A percentile compares a stretch with the other conserved stretches of the same genome.
Conservation (phyloP, 352 stramenopile genomes). For the Pythium rishiriense region DNA sequence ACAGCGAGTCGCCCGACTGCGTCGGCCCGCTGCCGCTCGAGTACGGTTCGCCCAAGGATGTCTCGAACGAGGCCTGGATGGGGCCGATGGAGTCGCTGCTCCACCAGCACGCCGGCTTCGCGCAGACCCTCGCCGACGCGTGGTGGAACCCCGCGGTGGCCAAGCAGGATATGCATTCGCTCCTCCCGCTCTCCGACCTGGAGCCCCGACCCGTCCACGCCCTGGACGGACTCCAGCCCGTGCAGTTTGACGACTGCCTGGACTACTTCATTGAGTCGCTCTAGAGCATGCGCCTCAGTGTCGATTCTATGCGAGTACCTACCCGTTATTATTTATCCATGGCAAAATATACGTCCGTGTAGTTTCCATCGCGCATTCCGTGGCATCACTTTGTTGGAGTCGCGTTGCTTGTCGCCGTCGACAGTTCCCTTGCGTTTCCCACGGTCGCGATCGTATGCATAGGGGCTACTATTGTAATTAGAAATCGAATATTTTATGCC, state of each 20-base stretch:
- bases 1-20: background rate
- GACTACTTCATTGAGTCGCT: constrained; percentile 35
- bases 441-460: too few species aligned
- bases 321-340: constrained; percentile 1
- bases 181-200: constrained; percentile 24
- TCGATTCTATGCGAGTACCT: background rate
- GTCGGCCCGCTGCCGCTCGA: constrained; percentile 12
- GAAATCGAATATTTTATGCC: background rate
- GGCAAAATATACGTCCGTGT: constrained; percentile 1
- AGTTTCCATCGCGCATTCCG: background rate
- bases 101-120: constrained; percentile 2
- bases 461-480: background rate
- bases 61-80: constrained; percentile 17
- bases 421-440: too few species aligned
- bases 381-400: background rate
- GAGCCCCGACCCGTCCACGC: constrained; percentile 12
- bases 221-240: constrained; percentile 11
- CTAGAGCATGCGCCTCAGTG: constrained; percentile 1
- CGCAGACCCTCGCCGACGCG: background rate
- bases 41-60: constrained; percentile 27
- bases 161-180: background rate
- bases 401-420: too few species aligned
- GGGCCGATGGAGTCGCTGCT: constrained; percentile 17
- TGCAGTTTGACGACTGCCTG: constrained; percentile 32
- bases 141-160: constrained; percentile 9